Conservation (phyloP, 208 protist genomes). For the Leishmania turanica region DNA sequence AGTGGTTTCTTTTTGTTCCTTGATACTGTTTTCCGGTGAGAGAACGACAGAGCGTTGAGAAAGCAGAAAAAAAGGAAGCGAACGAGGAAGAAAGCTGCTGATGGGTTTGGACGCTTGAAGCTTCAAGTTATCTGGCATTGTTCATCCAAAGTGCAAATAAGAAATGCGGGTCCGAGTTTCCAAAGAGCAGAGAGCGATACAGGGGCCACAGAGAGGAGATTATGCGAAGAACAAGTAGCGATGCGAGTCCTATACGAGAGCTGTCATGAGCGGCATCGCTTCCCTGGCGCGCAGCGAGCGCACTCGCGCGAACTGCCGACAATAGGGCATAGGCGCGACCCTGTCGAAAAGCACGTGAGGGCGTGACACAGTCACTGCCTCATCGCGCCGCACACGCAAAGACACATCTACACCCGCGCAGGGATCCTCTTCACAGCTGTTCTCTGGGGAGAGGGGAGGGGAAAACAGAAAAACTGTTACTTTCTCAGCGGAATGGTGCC, state of each 20-base stretch:
- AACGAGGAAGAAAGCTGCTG: neutral
- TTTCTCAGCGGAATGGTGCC: neutral
- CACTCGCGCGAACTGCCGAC: neutral
- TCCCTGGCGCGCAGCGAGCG: neutral
- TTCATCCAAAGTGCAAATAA: neutral
- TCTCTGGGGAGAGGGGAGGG: neutral
- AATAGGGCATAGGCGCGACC: neutral
- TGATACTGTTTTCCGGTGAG: neutral
- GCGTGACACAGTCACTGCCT: neutral
- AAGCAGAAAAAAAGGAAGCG: neutral
- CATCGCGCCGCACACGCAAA: neutral
- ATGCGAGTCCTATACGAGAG: too few species aligned
- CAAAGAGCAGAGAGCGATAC: neutral
- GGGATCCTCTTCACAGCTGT: neutral
- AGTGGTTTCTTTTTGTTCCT: neutral
- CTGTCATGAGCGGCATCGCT: neutral
- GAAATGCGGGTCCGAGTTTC: neutral
- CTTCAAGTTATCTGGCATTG: neutral
- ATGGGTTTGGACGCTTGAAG: neutral
- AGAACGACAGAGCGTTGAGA: neutral
- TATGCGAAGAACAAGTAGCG: neutral
- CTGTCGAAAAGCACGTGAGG: neutral
- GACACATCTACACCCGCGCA: neutral
- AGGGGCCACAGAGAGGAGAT: neutral
- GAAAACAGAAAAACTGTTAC: neutral